Evolutionary conservation across 345 rosid species (phyloP).

Genomic region (Gossypium ekmanianum): DNA sequence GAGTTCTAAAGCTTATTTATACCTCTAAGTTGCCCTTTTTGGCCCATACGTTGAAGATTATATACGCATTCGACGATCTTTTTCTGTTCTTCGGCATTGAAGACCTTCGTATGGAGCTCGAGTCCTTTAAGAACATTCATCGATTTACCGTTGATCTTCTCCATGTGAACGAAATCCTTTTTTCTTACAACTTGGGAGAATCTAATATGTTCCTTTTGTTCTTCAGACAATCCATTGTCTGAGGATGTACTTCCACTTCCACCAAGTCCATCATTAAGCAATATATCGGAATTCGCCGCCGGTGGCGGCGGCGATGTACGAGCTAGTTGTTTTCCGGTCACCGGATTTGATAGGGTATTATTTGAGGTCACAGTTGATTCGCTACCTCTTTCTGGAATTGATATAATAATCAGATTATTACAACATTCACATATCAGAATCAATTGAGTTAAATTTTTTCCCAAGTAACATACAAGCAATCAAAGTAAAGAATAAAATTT

Average conservation of each 20-base stretch:
- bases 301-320: neutral
- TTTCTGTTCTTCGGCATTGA: slow-evolving; percentile 57
- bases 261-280: slow-evolving; percentile 24
- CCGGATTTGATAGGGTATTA: neutral
- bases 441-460: neutral
- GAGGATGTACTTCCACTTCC: neutral
- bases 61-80: slow-evolving; percentile 50
- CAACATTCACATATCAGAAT: neutral
- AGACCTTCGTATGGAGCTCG: slow-evolving; percentile 51
- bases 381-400: neutral
- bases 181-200: slow-evolving; percentile 36
- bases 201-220: slow-evolving; percentile 32
- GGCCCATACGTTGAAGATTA: slow-evolving; percentile 44
- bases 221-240: slow-evolving; percentile 25
- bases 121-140: slow-evolving; percentile 52
- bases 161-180: slow-evolving; percentile 48
- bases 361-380: neutral
- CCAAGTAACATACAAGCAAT: neutral
- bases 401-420: neutral
- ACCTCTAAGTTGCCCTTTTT: slow-evolving; percentile 51
- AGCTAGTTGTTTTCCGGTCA: neutral
- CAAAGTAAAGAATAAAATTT: neutral
- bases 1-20: neutral
- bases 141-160: slow-evolving; percentile 43
- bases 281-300: slow-evolving; percentile 10